These are phyloP conservation scores for Fusarium mexicanum DNA, from an alignment of 2,329 filamentous ascomycete species.

Conservation along the genomic window DNA sequence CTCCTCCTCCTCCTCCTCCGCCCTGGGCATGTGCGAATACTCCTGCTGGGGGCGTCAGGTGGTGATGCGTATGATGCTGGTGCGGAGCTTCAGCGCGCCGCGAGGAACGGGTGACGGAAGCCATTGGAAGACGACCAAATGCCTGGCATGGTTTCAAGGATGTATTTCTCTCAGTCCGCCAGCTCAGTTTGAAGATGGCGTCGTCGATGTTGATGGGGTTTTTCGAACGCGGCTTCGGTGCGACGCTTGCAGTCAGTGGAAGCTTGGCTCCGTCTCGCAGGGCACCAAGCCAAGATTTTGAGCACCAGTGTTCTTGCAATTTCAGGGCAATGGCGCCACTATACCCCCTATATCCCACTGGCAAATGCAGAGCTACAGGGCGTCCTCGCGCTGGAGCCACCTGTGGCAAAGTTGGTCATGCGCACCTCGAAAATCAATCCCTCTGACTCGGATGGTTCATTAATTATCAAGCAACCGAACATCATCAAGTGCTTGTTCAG, in stretches of 20 bases:
- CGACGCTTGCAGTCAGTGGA: conserved; percentile 36
- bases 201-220: conserved; percentile 42
- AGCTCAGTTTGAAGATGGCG: conserved; percentile 42
- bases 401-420: not conserved
- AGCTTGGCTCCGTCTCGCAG: conserved; percentile 9
- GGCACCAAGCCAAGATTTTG: conserved; percentile 20
- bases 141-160: conserved; percentile 51
- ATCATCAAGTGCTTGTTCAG: not conserved
- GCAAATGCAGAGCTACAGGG: conserved; percentile 14
- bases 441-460: not conserved
- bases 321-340: conserved; percentile 23
- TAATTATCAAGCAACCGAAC: not conserved
- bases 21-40: conserved; percentile 47
- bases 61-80: conserved; percentile 49
- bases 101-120: conserved; percentile 62
- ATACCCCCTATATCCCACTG: conserved; percentile 16
- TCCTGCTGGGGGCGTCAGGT: conserved; percentile 43
- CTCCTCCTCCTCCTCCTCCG: conserved; percentile 50
- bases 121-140: conserved; percentile 55
- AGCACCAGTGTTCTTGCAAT: not conserved
- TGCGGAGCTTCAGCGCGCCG: conserved; percentile 60
- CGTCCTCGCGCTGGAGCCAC: conserved; percentile 10
- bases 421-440: not conserved
- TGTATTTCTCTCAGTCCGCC: conserved; percentile 33
- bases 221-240: conserved; percentile 40